These are phyloP conservation scores for Gnomoniopsis sp. DNA, from an alignment of 2,329 filamentous ascomycete species.

Conservation along the genomic window DNA sequence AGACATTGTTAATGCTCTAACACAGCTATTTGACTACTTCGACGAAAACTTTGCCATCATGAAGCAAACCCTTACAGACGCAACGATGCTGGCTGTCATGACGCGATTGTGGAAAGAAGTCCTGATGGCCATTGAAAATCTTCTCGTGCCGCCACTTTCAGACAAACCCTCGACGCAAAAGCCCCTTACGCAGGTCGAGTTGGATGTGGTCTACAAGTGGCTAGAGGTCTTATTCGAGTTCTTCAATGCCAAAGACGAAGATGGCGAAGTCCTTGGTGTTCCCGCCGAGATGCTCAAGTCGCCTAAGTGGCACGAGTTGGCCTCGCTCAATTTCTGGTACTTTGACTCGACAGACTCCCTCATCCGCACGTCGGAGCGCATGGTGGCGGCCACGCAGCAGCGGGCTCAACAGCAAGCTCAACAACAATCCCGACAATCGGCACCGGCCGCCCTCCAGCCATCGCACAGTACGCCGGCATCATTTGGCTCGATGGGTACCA, in stretches of 20 bases:
- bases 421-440: constrained; percentile 29
- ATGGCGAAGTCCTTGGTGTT: constrained; percentile 80
- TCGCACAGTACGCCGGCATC: constrained; percentile 47
- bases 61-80: constrained; percentile 91
- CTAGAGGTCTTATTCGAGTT: constrained; percentile 86
- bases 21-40: constrained; percentile 88
- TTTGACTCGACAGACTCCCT: constrained; percentile 88
- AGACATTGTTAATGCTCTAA: constrained; percentile 77
- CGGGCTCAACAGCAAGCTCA: constrained; percentile 67
- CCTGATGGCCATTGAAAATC: constrained; percentile 80
- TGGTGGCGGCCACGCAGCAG: constrained; percentile 82
- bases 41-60: constrained; percentile 99
- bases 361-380: constrained; percentile 91
- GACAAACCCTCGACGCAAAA: constrained; percentile 89
- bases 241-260: constrained; percentile 88
- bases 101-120: constrained; percentile 97
- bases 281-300: constrained; percentile 90
- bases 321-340: constrained; percentile 98
- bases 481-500: constrained; percentile 67
- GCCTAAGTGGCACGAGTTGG: constrained; percentile 96
- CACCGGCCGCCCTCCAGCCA: constrained; percentile 36
- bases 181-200: constrained; percentile 78
- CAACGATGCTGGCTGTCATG: constrained; percentile 99
- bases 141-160: constrained; percentile 89
- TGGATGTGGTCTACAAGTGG: constrained; percentile 96